These are phyloP conservation scores for Citropsis articulata DNA, from an alignment of 345 rosid species.

Conservation along the genomic window DNA sequence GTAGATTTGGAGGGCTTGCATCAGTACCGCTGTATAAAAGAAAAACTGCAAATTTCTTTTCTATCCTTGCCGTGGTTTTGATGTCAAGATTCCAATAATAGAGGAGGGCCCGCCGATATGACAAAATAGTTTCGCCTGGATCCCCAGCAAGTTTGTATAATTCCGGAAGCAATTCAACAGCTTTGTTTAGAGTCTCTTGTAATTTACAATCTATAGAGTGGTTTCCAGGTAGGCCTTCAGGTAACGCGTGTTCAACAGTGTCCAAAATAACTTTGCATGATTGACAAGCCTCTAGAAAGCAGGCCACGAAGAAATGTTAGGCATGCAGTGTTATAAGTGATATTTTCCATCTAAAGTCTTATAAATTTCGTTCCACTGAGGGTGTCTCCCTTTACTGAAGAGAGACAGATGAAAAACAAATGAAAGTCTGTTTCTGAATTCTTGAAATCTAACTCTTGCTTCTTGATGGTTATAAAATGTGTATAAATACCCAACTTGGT, in stretches of 20 bases:
- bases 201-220: conserved; percentile 42
- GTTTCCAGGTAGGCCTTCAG: conserved; percentile 63
- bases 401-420: neutral
- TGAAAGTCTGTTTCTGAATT: neutral
- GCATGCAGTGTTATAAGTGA: neutral
- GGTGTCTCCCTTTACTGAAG: neutral
- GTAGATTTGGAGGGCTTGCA: conserved; percentile 63
- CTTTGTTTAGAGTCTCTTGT: conserved; percentile 57
- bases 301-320: neutral
- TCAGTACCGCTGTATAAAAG: conserved; percentile 66
- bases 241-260: conserved; percentile 64
- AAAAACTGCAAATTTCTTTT: conserved; percentile 59
- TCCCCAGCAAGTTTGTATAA: conserved; percentile 61
- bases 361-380: neutral
- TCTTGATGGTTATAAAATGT: neutral
- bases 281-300: conserved; percentile 65
- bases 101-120: conserved; percentile 63
- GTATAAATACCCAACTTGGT: neutral
- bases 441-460: neutral
- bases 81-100: conserved; percentile 60
- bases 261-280: conserved; percentile 67
- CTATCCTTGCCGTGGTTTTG: conserved; percentile 51
- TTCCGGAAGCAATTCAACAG: conserved; percentile 72
- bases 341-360: neutral
- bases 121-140: conserved; percentile 52